These are phyloP conservation scores for Candida glucosophila DNA, from an alignment of 1,139 yeast genomes.

Conservation along the genomic window DNA sequence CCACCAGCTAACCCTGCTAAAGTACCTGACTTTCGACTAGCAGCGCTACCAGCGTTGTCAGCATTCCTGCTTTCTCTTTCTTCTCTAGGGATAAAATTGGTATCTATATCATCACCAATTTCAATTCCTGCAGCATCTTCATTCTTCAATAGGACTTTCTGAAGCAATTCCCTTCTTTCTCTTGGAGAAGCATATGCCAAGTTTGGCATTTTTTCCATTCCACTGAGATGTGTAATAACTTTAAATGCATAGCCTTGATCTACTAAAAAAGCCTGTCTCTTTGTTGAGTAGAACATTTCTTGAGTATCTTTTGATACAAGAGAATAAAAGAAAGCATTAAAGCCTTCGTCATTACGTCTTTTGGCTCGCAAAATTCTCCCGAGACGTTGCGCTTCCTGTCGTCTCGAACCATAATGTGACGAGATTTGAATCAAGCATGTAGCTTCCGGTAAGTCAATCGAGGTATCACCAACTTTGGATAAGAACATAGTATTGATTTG, in stretches of 20 bases:
- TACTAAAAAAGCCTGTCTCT: slow-evolving; percentile 94
- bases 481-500: slow-evolving; percentile 90
- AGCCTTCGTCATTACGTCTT: slow-evolving; percentile 97
- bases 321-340: slow-evolving; percentile 95
- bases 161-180: slow-evolving; percentile 86
- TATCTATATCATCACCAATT: slow-evolving; percentile 90
- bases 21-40: slow-evolving; percentile 76
- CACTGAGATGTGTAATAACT: slow-evolving; percentile 93
- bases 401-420: slow-evolving; percentile 97
- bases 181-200: slow-evolving; percentile 85
- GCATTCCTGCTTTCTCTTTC: slow-evolving; percentile 38
- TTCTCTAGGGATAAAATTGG: slow-evolving; percentile 50
- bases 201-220: slow-evolving; percentile 91
- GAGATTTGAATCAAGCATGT: slow-evolving; percentile 96
- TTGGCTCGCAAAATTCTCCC: slow-evolving; percentile 96
- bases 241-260: slow-evolving; percentile 99
- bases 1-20: slow-evolving; percentile 97
- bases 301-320: slow-evolving; percentile 96
- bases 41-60: slow-evolving; percentile 27
- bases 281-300: slow-evolving; percentile 97
- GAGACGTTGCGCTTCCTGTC: slow-evolving; percentile 96
- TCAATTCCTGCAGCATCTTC: slow-evolving; percentile 97
- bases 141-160: slow-evolving; percentile 85
- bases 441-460: slow-evolving; percentile 97
- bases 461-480: slow-evolving; percentile 96